Evolutionary conservation across 768 basidiomycete genomes (phyloP).

Genomic region (Hypsizygus marmoreus): DNA sequence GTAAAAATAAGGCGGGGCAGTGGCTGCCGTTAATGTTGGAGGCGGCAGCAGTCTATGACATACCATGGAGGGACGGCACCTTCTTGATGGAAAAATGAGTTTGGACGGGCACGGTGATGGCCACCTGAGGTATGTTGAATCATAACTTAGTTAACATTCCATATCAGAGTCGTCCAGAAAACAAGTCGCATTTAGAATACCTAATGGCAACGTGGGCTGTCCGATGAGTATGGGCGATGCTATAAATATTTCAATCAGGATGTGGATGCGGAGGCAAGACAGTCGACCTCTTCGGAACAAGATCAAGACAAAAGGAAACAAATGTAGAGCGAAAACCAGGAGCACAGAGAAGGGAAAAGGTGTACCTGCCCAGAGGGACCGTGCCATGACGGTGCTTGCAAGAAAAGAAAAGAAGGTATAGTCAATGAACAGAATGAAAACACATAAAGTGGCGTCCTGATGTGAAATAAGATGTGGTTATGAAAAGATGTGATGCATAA

Average conservation of each 20-base stretch:
- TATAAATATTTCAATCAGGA: slow-evolving; percentile 10
- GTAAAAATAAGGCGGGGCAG: too few relatives aligned
- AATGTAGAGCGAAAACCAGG: background rate
- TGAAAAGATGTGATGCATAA: slow-evolving; percentile 11
- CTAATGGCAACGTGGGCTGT: slow-evolving; percentile 12
- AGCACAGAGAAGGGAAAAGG: background rate
- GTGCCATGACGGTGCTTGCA: slow-evolving; percentile 7
- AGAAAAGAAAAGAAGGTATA: background rate
- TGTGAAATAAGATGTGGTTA: slow-evolving; percentile 3
- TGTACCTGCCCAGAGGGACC: slow-evolving; percentile 20
- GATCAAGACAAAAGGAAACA: background rate
- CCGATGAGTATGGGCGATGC: slow-evolving; percentile 11
- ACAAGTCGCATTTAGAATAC: slow-evolving; percentile 2
- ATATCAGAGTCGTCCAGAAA: background rate
- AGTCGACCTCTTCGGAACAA: slow-evolving; percentile 1
- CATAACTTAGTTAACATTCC: background rate
- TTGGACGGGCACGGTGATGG: too few relatives aligned
- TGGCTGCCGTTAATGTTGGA: too few relatives aligned
- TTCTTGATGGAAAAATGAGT: too few relatives aligned
- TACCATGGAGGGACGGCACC: too few relatives aligned
- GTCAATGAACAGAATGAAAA: background rate
- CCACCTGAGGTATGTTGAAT: too few relatives aligned
- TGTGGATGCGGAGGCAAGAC: background rate
- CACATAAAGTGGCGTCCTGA: slow-evolving; percentile 1
- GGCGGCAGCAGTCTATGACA: too few relatives aligned